These are phyloP conservation scores for barrel medic (Medicago truncatula) DNA, from an alignment of 306 rosid species.

Conservation along the genomic window DNA sequence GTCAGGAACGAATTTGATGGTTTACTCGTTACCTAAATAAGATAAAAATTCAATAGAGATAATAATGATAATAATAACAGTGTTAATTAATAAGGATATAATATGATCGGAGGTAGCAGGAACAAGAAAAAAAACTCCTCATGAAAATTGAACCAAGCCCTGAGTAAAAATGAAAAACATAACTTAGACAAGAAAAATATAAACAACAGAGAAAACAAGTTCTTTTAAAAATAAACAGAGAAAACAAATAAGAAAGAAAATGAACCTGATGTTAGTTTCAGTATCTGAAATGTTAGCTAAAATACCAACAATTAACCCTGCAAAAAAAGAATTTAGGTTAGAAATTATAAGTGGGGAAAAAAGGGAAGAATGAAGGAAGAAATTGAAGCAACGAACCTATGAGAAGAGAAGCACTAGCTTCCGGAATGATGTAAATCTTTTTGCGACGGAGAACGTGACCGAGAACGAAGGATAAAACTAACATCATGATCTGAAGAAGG, in stretches of 20 bases:
- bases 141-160: conserved; percentile 98
- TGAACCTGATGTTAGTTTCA: conserved; percentile 86
- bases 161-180: conserved; percentile 41
- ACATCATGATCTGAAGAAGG: conserved; percentile 99
- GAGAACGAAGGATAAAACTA: conserved; percentile 90
- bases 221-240: neutral
- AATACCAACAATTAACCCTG: conserved; percentile 91
- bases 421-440: conserved; percentile 84
- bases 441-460: conserved; percentile 99
- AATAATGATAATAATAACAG: neutral
- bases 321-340: neutral
- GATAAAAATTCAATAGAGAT: neutral
- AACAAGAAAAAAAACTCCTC: conserved; percentile 98
- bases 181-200: neutral
- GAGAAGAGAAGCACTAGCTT: conserved; percentile 98
- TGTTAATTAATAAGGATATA: conserved; percentile 65
- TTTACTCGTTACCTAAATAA: neutral
- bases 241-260: neutral
- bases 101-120: conserved; percentile 97
- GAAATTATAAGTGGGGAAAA: neutral
- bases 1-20: too few relatives aligned
- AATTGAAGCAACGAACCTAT: conserved; percentile 56
- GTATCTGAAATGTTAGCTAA: conserved; percentile 93
- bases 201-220: too few relatives aligned
- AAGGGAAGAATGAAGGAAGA: too few relatives aligned